These are phyloP conservation scores for Tulasnella sp. DNA, from an alignment of 768 basidiomycete genomes.

Conservation along the genomic window DNA sequence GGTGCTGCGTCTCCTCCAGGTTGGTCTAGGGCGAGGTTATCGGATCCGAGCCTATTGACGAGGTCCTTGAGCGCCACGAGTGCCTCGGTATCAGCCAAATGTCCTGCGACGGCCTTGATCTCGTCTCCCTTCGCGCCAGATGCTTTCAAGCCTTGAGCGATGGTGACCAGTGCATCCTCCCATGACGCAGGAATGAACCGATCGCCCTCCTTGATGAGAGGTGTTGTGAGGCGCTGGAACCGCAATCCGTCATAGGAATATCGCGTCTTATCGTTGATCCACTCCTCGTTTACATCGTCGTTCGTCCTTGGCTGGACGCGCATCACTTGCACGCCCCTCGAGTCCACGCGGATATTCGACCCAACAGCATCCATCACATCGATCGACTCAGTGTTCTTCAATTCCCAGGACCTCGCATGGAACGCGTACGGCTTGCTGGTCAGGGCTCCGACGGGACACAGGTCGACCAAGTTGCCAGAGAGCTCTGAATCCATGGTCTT, in stretches of 20 bases:
- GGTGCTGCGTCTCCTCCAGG: constrained; percentile 55
- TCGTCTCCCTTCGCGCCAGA: constrained; percentile 83
- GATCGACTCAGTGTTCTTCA: constrained; percentile 94
- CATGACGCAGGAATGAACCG: constrained; percentile 83
- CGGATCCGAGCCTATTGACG: constrained; percentile 84
- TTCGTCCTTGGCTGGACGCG: constrained; percentile 92
- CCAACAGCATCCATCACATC: constrained; percentile 94
- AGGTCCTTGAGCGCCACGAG: constrained; percentile 91
- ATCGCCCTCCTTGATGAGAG: constrained; percentile 82
- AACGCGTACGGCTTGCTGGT: constrained; percentile 98
- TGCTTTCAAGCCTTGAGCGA: constrained; percentile 63
- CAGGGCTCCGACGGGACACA: constrained; percentile 96
- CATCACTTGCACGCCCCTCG: constrained; percentile 93
- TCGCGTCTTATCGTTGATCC: constrained; percentile 98
- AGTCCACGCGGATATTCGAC: constrained; percentile 93
- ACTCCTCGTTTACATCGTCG: constrained; percentile 98
- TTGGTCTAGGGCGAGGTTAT: constrained; percentile 80
- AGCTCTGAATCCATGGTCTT: constrained; percentile 97
- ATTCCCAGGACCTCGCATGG: constrained; percentile 95
- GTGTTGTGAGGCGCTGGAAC: constrained; percentile 90
- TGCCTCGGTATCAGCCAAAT: constrained; percentile 87
- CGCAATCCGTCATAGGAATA: constrained; percentile 92
- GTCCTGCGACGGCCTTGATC: constrained; percentile 90
- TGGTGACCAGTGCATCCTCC: constrained; percentile 74
- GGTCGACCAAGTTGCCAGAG: constrained; percentile 92